Conservation (phyloP, 169 alveolate species). For the Babesia ovis region DNA sequence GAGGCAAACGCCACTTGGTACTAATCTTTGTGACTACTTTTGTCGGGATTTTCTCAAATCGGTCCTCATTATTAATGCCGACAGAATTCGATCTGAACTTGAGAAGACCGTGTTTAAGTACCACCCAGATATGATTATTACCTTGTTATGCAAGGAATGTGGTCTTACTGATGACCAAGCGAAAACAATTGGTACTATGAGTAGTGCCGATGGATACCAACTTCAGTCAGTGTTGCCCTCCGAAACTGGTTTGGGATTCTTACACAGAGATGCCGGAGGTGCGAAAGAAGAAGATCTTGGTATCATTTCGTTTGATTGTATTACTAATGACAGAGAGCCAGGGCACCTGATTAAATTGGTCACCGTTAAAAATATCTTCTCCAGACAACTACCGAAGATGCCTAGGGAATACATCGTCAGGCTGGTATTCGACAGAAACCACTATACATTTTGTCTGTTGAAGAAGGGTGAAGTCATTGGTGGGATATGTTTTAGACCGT, state of each 20-base stretch:
- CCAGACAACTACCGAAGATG: conserved; percentile 97
- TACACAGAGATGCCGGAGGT: conserved; percentile 90
- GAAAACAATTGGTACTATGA: conserved; percentile 55
- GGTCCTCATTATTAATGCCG: conserved; percentile 56
- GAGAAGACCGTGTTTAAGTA: conserved; percentile 62
- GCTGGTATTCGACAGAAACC: conserved; percentile 94
- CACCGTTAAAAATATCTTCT: conserved; percentile 92
- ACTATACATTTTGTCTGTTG: conserved; percentile 92
- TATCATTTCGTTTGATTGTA: conserved; percentile 86
- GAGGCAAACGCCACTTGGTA: conserved; percentile 68
- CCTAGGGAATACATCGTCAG: conserved; percentile 98
- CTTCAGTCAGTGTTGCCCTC: conserved; percentile 82
- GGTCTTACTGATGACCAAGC: conserved; percentile 67
- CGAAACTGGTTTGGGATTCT: conserved; percentile 88
- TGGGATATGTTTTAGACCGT: conserved; percentile 94
- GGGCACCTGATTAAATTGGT: conserved; percentile 86
- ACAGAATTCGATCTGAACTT: conserved; percentile 54
- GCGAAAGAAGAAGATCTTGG: conserved; percentile 89
- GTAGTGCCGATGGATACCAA: conserved; percentile 66
- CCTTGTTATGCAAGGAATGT: conserved; percentile 60
- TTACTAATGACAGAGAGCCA: conserved; percentile 90
- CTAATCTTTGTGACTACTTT: conserved; percentile 59
- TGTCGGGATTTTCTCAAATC: conserved; percentile 60
- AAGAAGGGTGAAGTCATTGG: conserved; percentile 93
- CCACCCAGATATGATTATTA: conserved; percentile 60